These are phyloP conservation scores for Trypanosoma caninum DNA, from an alignment of 208 protist genomes.

Conservation along the genomic window DNA sequence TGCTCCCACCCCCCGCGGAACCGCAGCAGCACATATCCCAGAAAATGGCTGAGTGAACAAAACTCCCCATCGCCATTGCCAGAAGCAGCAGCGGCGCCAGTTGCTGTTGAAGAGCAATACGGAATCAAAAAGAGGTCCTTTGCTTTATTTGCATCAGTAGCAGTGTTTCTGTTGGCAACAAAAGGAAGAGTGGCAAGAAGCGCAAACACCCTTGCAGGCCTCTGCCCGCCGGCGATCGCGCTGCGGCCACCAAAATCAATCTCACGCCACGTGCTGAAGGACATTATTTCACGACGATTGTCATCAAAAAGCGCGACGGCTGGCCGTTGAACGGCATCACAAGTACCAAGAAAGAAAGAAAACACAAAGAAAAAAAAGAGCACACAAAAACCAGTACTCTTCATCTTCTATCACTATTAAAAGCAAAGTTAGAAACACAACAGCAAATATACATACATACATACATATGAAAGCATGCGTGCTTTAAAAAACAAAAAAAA, in stretches of 20 bases:
- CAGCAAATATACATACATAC: too few relatives aligned
- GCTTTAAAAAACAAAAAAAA: too few relatives aligned
- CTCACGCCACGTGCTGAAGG: constrained; percentile 15
- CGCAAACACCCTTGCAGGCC: constrained; percentile 19
- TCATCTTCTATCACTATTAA: background rate
- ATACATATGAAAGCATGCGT: too few relatives aligned
- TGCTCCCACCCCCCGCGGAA: constrained; percentile 28
- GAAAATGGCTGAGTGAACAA: constrained; percentile 18
- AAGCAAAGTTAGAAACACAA: too few relatives aligned
- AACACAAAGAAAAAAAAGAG: background rate
- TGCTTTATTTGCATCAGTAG: background rate
- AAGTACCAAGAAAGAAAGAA: background rate
- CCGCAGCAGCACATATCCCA: constrained; percentile 15
- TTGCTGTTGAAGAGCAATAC: constrained; percentile 5
- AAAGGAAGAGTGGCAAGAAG: constrained; percentile 15
- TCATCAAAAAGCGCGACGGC: constrained; percentile 19
- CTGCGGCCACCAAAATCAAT: constrained; percentile 23
- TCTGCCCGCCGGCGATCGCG: constrained; percentile 4
- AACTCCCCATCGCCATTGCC: background rate
- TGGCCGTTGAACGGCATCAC: constrained; percentile 6
- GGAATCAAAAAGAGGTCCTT: constrained; percentile 22
- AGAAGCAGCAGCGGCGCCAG: background rate
- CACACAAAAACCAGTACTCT: background rate
- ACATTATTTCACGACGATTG: background rate
- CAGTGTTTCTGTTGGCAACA: background rate